Conservation (phyloP, 441 rosid genomes). For the Euphorbia schlechtendalii region DNA sequence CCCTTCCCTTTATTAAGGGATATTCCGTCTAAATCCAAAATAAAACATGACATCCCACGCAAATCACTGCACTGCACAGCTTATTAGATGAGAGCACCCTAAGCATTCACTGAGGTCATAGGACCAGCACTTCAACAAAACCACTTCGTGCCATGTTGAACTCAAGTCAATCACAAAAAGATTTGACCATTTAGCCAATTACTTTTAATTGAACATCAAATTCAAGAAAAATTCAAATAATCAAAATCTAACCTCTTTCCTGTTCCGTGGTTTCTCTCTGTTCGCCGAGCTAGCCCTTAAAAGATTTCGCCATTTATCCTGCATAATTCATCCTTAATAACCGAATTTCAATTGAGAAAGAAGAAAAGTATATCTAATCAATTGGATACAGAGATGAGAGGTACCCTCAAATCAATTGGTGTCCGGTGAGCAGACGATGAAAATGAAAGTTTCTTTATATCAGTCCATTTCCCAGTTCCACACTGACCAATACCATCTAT, state of each 20-base stretch:
- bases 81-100: too few species aligned
- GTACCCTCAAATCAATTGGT: constrained; percentile 92
- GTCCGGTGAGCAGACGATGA: constrained; percentile 66
- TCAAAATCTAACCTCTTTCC: constrained; percentile 50
- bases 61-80: too few species aligned
- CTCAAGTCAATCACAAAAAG: neutral
- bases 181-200: neutral
- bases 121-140: too few species aligned
- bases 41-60: too few species aligned
- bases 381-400: constrained; percentile 12
- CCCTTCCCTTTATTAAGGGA: too few species aligned
- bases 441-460: constrained; percentile 68
- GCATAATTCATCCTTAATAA: constrained; percentile 18
- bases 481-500: constrained; percentile 76
- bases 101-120: too few species aligned
- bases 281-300: constrained; percentile 51
- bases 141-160: neutral
- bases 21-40: too few species aligned
- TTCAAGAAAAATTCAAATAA: neutral
- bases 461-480: constrained; percentile 95
- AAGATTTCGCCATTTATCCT: constrained; percentile 99
- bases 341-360: constrained; percentile 17
- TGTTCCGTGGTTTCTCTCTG: constrained; percentile 22
- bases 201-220: neutral
- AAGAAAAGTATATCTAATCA: constrained; percentile 13